Evolutionary conservation across 345 rosid species (phyloP), one percentile per base, ranked within the genome.

Genomic region (Cardamine occulta): DNA sequence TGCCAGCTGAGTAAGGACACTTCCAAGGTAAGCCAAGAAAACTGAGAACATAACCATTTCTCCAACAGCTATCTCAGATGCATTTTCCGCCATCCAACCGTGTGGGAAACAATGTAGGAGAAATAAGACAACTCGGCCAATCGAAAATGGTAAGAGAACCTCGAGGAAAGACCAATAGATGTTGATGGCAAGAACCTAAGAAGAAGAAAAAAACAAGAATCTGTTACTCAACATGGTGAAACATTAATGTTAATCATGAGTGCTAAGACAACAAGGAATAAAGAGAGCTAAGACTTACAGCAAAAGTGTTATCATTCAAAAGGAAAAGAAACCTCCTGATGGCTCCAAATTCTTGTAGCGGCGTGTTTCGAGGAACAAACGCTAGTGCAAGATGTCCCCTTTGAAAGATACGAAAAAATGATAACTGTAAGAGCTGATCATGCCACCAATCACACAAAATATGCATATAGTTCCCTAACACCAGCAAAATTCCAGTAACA

Each of bases 361-460:
- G 52, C 3, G 60, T 23, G 51, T 72, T 72, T 24, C 52, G 47
- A 59, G 67, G 66, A 49, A 61, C 37, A 51, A 35, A 59, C 6
- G 5, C 40, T 61, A 19, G 35, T 35, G 68, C 63, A 39, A 68
- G 14, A 39, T 26, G 63, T 55, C 63, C 53, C 14, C 52, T 39
- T 1, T 51, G 21, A 52, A 66, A 21, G 47, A 66, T 19, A 8
- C 8, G 52, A 24, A 15, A 34, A 48, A 59, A 60, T 48, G 68
- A 24, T 26, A 72, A 34, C 4, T 15, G 44, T 21, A 72, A 48
- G 18, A 72, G 68, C 68, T 61, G 76, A 55, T 39, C 73, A 47
- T 72, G 35, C 68, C 76, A 72, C 76, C 76, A 61, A 37, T 23
- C 49, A 49, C 49, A 32, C 15, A 72, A 68, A 35, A 61, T 72